Evolutionary conservation across 177 flowering plant genomes (phyloP), one percentile per base, ranked within the genome.

Genomic region (Vitis hybrid): DNA sequence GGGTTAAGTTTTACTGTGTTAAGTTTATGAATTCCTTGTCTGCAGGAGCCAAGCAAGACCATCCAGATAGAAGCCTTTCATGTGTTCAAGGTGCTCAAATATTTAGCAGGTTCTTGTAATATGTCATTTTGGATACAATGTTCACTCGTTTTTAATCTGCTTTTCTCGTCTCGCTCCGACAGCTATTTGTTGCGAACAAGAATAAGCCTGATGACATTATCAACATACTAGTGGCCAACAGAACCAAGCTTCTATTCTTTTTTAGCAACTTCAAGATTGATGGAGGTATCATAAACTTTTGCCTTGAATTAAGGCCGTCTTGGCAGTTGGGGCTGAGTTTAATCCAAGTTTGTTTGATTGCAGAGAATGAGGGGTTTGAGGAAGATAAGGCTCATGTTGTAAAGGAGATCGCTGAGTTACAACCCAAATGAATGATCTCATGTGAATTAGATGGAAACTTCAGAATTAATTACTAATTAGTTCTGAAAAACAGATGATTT

Each of bases 1-100:
- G 45, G 45, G 7, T 0, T 5, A 39, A 5, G 8, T 5, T 39
- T 39, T 39, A 39, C 45, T 26, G 0, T 26, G 30, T 26, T 26
- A 26, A 26, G 30, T 26, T 26, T 26, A 26, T 26, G 30, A 39
- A 39, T 39, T 39, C 45, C 45, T 39, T 10, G 6, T 66, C 59
- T 80, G 70, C 91, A 95, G 98, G 97, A 93, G 65, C 69, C 94
- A 50, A 91, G 92, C 85, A 95, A 89, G 87, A 84, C 82, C 77
- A 95, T 95, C 65, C 97, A 91, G 73, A 63, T 88, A 45, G 98
- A 90, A 83, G 97, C 99, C 70, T 95, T 95, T 78, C 99, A 93
- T 82, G 97, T 95, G 63, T 95, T 95, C 81, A 95, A 95, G 97
- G 99, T 95, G 70, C 45, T 39, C 8, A 39, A 39, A 39, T 39